A percentile compares a stretch with the other conserved stretches of the same genome.
phyloP scores from a whole-genome alignment of 1,139 yeast species.

The Blastobotrys proliferans region DNA sequence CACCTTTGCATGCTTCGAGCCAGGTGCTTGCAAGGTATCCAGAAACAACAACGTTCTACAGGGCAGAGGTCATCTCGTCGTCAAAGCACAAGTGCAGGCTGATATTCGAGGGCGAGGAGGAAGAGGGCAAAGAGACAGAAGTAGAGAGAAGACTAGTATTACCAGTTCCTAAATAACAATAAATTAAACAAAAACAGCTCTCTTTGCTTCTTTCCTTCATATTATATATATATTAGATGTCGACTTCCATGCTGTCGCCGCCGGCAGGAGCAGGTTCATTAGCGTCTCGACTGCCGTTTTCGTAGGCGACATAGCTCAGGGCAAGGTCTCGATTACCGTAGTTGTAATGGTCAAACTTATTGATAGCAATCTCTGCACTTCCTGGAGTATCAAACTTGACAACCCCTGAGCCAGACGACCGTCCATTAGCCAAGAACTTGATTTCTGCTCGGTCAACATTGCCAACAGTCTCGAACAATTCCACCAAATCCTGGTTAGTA shows the following conservation, averaged over 20 bases:
- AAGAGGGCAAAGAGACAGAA: constrained; percentile 91
- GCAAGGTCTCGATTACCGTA: constrained; percentile 77
- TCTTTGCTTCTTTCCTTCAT: not conserved
- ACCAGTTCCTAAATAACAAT: constrained; percentile 38
- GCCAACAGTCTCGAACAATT: constrained; percentile 83
- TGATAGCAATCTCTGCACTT: constrained; percentile 70
- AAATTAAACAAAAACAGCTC: constrained; percentile 3
- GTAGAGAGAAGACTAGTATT: constrained; percentile 81
- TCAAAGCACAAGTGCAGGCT: constrained; percentile 71
- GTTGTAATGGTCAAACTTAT: constrained; percentile 68
- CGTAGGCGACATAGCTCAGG: constrained; percentile 51
- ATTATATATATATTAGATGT: no score
- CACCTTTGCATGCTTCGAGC: constrained; percentile 67
- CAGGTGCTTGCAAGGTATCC: constrained; percentile 93
- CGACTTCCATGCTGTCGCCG: no score
- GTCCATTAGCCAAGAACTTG: constrained; percentile 59
- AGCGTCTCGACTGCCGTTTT: not conserved
- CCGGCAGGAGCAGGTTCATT: not conserved
- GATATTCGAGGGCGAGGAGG: constrained; percentile 95
- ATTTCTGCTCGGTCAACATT: constrained; percentile 74
- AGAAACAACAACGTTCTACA: constrained; percentile 94
- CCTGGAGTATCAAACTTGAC: constrained; percentile 69
- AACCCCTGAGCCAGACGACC: constrained; percentile 80
- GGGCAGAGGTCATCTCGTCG: constrained; percentile 84
- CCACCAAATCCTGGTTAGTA: constrained; percentile 75